Base-by-base conservation (phyloP, 495 filamentous ascomycete genomes). In the Aspergillus coremiiformis region DNA sequence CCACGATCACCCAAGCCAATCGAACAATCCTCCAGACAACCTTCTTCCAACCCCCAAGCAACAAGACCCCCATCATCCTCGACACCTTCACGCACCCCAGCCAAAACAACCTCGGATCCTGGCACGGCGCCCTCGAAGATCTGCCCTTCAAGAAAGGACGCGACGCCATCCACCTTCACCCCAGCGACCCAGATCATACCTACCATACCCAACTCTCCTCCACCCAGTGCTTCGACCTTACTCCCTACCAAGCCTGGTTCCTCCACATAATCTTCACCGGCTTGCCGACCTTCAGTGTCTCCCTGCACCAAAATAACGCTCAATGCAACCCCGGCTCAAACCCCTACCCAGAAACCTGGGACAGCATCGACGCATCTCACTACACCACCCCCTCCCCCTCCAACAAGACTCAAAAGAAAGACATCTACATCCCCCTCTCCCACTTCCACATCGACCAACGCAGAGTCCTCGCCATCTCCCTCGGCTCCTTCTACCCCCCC, bases 331-430 rank as follows among this genome's bases (percentile, higher is more conserved):
- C 77, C 12, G 55, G 53, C 19, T 72, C 80, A 15, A 71, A 71
- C n/a, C 86, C 86, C 0, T 89, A 78, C 57, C 85, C 86, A 0
- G 84, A 82, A 59, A 86, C 85, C 5, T 85, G 84, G 74, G 86
- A 90, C 61, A 84, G 79, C 1, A 72, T 88, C 17, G 83, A 89
- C 56, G 85, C 85, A 1, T 70, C 78, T 2, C 75, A 85, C 35
- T 90, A 90, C 61, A 42, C 27, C 9, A 10, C 26, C 44, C 17
- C 7, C 44, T 9, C 5, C 26, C 12, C 21, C 43, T 14, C 41
- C 20, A 10, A 23, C 3, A 43, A 12, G 20, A 42, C 33, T 8
- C 4, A 39, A 4, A 66, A 56, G 15, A 68, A 65, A 0, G 82
- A 89, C 57, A 82, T 90, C 57, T 90, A 86, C 63, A 79, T 90